These are phyloP conservation scores for Candida khao-thaluensis DNA, from an alignment of 805 yeast genomes.

Conservation along the genomic window DNA sequence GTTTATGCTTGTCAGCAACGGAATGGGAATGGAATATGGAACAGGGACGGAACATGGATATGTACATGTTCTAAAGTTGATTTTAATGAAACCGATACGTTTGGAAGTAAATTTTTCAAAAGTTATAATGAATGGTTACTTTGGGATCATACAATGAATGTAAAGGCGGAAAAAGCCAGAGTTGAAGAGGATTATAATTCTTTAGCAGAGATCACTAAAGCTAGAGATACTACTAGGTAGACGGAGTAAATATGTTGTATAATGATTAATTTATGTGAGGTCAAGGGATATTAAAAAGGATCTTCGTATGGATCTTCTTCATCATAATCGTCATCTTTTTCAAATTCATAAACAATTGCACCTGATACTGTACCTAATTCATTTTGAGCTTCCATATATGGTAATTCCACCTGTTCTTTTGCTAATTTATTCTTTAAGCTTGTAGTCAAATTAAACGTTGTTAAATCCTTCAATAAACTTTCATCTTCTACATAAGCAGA, in stretches of 20 bases:
- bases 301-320: slow-evolving; percentile 98
- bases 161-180: slow-evolving; percentile 9
- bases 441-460: slow-evolving; percentile 84
- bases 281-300: too few relatives aligned
- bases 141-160: slow-evolving; percentile 16
- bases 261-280: too few relatives aligned
- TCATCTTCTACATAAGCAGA: slow-evolving; percentile 40
- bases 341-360: slow-evolving; percentile 93
- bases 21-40: slow-evolving; percentile 18
- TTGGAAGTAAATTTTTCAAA: slow-evolving; percentile 16
- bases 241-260: too few relatives aligned
- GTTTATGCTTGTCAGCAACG: slow-evolving; percentile 15
- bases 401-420: slow-evolving; percentile 81
- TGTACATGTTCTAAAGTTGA: slow-evolving; percentile 17
- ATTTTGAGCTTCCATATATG: slow-evolving; percentile 86
- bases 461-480: slow-evolving; percentile 62
- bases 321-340: slow-evolving; percentile 95
- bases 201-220: slow-evolving; percentile 2
- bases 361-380: slow-evolving; percentile 66
- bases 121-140: slow-evolving; percentile 20
- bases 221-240: too few relatives aligned
- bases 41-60: slow-evolving; percentile 20
- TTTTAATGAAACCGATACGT: slow-evolving; percentile 11
- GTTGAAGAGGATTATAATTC: slow-evolving; percentile 6
- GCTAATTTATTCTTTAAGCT: slow-evolving; percentile 74